Evolutionary conservation across 306 rosid genomes (phyloP).

Genomic region (Corylus avellana): DNA sequence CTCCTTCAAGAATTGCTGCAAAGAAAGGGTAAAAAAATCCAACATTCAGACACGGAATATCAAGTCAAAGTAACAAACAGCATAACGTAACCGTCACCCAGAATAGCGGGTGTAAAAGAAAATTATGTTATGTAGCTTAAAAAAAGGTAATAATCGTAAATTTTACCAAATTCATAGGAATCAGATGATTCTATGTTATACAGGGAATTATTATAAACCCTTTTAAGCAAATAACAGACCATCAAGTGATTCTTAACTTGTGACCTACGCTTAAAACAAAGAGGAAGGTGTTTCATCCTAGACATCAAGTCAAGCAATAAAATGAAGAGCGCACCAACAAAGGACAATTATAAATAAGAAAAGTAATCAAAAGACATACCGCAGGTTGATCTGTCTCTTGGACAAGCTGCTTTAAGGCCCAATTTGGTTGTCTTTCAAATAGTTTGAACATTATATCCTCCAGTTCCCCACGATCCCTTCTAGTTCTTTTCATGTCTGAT

Average conservation of each 20-base stretch:
- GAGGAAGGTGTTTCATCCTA: not conserved
- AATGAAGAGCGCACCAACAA: not conserved
- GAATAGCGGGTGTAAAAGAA: not conserved
- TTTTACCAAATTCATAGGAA: not conserved
- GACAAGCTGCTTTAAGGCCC: conserved; percentile 98
- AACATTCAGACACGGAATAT: not conserved
- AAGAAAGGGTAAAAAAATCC: conserved; percentile 18
- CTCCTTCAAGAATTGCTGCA: conserved; percentile 99
- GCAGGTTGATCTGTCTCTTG: conserved; percentile 99
- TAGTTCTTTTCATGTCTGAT: conserved; percentile 88
- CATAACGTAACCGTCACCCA: not conserved
- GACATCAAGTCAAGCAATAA: not conserved
- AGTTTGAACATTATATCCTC: conserved; percentile 97
- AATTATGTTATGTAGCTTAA: not conserved
- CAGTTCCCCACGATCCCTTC: conserved; percentile 96
- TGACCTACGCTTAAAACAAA: not conserved
- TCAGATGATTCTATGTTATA: not conserved
- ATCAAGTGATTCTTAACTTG: not conserved
- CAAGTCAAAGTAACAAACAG: not conserved
- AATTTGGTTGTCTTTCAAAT: conserved; percentile 95
- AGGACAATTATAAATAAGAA: not conserved
- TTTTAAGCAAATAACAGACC: not conserved
- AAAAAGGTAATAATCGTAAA: not conserved
- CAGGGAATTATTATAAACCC: too few relatives aligned
- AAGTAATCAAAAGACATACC: conserved; percentile 40